Evolutionary conservation across 2,329 filamentous ascomycete species (phyloP), one percentile per base, ranked within the genome.

Genomic region (Botrytis fabae): DNA sequence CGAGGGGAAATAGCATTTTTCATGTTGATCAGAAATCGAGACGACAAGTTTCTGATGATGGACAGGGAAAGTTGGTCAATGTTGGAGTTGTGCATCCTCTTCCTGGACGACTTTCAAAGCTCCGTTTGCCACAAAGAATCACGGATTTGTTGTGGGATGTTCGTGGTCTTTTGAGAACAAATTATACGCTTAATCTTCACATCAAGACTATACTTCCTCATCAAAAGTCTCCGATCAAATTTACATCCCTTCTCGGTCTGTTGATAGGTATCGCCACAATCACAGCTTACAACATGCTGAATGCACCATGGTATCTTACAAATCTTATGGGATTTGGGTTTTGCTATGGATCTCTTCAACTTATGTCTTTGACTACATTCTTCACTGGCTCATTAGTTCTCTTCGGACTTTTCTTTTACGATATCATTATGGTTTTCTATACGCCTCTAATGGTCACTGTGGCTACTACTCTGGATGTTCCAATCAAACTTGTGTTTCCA

Each of bases 351-450:
- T 90, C 93, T 6, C 86, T 98, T 72, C 89, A 95, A 78, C 84
- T 97, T 70, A 89, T 98, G 84, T 97, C 94, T 1, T 94, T 95
- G 0, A 97, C 94, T 0, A 95, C 93, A 0, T 97, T 98, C 80
- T 84, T 88, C 71, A 97, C 93, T 0, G 94, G 94, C 0, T 92
- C 91, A 10, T 82, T 95, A 61, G 90, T 98, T 16, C 85, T 98
- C 1, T 84, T 86, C 16, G 93, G 92, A 0, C 85, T 98, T 1
- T 98, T 98, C 84, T 89, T 97, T 79, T 99, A 99, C 80, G 95
- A 99, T 80, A 95, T 99, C 66, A 90, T 96, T 81, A 94, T 95
- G 86, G 93, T 96, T 9, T 96, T 96, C 80, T 96, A 92, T 80
- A 95, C 92, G 40, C 93, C 93, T 0, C 90, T 93, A 80, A 96